These are phyloP conservation scores for Pyrenula aspistea DNA, from an alignment of 495 filamentous ascomycete species.

Conservation along the genomic window DNA sequence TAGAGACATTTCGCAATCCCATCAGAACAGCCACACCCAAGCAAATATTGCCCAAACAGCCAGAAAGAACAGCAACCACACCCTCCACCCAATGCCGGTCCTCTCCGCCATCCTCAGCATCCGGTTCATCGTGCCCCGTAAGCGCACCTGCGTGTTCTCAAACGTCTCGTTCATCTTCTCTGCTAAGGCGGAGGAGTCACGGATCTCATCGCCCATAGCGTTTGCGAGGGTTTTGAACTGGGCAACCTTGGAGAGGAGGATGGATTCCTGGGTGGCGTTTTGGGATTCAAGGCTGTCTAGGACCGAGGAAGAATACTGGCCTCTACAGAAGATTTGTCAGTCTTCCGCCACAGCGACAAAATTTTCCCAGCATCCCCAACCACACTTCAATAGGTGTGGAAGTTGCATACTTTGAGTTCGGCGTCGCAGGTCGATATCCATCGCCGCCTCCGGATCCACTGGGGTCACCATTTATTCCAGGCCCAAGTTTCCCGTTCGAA, in stretches of 20 bases:
- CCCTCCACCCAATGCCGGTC: constrained; percentile 87
- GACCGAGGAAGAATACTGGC: constrained; percentile 89
- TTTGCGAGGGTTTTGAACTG: constrained; percentile 86
- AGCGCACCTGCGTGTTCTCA: constrained; percentile 64
- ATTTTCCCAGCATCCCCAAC: too few species aligned
- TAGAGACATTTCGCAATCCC: too few species aligned
- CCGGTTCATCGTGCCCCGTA: constrained; percentile 87
- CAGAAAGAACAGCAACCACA: constrained; percentile 80
- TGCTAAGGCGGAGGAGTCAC: constrained; percentile 69
- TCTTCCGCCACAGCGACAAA: background rate
- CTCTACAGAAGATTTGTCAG: constrained; percentile 30
- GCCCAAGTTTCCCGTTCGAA: constrained; percentile 2
- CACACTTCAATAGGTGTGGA: background rate
- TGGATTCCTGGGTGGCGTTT: constrained; percentile 68
- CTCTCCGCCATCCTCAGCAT: constrained; percentile 94
- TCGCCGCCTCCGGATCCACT: constrained; percentile 10
- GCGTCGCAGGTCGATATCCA: constrained; percentile 58
- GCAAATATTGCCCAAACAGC: constrained; percentile 70
- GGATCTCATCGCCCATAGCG: constrained; percentile 90
- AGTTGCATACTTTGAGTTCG: constrained; percentile 58
- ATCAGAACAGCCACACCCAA: constrained; percentile 79
- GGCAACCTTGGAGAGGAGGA: constrained; percentile 64
- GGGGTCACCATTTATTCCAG: constrained; percentile 16
- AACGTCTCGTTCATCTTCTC: constrained; percentile 70
- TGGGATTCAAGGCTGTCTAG: constrained; percentile 90